Evolutionary conservation across 2,329 filamentous ascomycete genomes (phyloP), one percentile per base, ranked within the genome.

Genomic region (Chalaropsis thielavioides): DNA sequence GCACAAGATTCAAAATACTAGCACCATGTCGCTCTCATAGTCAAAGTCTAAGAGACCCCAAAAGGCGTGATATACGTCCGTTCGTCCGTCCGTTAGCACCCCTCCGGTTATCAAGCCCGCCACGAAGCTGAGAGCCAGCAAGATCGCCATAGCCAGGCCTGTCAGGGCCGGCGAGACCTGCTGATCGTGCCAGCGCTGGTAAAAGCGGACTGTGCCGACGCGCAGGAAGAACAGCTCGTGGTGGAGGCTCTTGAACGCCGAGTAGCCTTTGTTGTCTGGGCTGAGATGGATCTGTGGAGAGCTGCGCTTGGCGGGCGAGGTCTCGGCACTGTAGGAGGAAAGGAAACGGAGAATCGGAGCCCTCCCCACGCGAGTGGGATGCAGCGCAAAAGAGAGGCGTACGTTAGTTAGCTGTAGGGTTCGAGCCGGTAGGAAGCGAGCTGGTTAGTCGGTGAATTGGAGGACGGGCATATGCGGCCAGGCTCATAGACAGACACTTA

Each of bases 221-320:
- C 72, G 71, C 71, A 74, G 71, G 69, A 72, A 71, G 64, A 73
- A 74, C 31, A 75, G 64, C 68, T 75, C 73, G 58, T 61, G 56
- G 13, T 51, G 38, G 10, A 64, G 31, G 58, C 67, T 60, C 3
- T 40, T 44, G 44, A 67, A n/a, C n/a, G n/a, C n/a, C n/a, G n/a
- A n/a, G n/a, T n/a, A 65, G 63, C 65, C 62, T 15, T 59, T 67
- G 66, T 71, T 69, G 44, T 67, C 56, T n/a, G 62, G 13, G 41
- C 70, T 67, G 40, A 66, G 67, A 22, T 66, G 68, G 7, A 73
- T 65, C 64, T 73, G 69, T 1, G 68, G 66, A n/a, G 72, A 71
- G 22, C 66, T 68, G 41, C 70, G 67, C 15, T 69, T 61, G 0
- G 69, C 67, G 1, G 64, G 67, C 54, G 69, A 72, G 46, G 71